Percentiles rank a stretch among this genome's conserved stretches.
phyloP scores from a whole-genome alignment of 2,329 filamentous ascomycete genomes.

The Geosmithia putterillii region DNA sequence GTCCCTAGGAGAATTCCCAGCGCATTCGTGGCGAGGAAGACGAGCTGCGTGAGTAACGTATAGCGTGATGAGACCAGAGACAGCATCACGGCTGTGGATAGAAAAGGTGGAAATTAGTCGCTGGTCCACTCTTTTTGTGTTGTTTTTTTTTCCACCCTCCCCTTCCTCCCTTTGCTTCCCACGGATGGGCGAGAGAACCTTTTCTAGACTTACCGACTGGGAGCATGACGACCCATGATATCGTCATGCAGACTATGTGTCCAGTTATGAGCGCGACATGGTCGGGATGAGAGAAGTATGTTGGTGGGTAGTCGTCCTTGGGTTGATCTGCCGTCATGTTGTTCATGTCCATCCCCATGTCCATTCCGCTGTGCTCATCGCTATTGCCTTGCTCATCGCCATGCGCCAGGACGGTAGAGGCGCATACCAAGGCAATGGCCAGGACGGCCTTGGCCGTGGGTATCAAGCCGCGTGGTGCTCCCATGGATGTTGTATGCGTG shows the following conservation, averaged over 20 bases:
- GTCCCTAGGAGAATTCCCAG: conserved; percentile 52
- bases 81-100: conserved; percentile 61
- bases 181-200: background rate
- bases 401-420: background rate
- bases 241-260: conserved; percentile 58
- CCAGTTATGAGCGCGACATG: conserved; percentile 47
- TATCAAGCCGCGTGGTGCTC: background rate
- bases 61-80: conserved; percentile 70
- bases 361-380: background rate
- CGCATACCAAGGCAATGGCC: background rate
- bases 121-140: background rate
- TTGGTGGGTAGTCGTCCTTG: conserved; percentile 24
- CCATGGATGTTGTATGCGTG: background rate
- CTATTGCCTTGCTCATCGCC: background rate
- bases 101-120: background rate
- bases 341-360: background rate
- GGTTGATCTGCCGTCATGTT: background rate
- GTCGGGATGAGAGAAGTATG: conserved; percentile 46
- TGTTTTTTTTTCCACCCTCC: too few relatives aligned
- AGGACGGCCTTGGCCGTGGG: background rate
- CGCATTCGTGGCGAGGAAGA: conserved; percentile 52
- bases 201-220: conserved; percentile 50
- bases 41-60: conserved; percentile 55
- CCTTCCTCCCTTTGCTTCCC: too few relatives aligned
- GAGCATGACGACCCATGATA: conserved; percentile 61